A percentile compares a stretch with the other conserved stretches of the same genome.
Evolutionary conservation across 495 filamentous ascomycete species (phyloP).

Genomic region (Hypoxylon rickii): DNA sequence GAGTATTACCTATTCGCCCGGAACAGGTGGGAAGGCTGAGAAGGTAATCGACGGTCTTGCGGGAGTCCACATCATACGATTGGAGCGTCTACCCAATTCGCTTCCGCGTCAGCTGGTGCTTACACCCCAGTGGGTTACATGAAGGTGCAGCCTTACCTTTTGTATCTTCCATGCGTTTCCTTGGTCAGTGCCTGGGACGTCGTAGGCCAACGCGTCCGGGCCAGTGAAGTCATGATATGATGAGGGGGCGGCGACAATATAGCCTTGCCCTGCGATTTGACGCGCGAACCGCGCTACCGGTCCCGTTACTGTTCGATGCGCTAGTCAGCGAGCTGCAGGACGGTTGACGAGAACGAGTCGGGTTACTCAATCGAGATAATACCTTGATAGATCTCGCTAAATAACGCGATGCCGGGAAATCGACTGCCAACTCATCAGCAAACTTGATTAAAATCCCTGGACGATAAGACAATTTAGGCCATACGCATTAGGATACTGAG

Average conservation of each 20-base stretch:
- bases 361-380: conserved; percentile 15
- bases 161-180: conserved; percentile 85
- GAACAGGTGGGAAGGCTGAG: conserved; percentile 79
- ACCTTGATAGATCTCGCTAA: conserved; percentile 98
- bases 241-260: conserved; percentile 88
- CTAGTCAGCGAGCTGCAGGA: conserved; percentile 22
- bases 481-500: conserved; percentile 80
- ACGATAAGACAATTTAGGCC: conserved; percentile 20
- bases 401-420: conserved; percentile 89
- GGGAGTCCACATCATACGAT: conserved; percentile 88
- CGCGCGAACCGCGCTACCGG: conserved; percentile 89
- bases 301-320: conserved; percentile 72
- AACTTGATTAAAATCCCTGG: conserved; percentile 11
- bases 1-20: conserved; percentile 80
- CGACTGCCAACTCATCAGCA: conserved; percentile 50
- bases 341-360: conserved; percentile 2
- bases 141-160: conserved; percentile 57
- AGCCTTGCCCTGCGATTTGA: conserved; percentile 91
- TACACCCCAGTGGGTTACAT: conserved; percentile 1
- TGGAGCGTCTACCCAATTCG: conserved; percentile 64
- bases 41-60: conserved; percentile 72
- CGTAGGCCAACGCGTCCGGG: conserved; percentile 82
- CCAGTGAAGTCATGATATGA: conserved; percentile 93
- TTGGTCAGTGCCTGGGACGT: conserved; percentile 82
- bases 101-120: conserved; percentile 11